Percentiles rank a stretch among this genome's conserved stretches.
Conservation (phyloP, 805 yeast species). For the Wickerhamiella sergipiensis region DNA sequence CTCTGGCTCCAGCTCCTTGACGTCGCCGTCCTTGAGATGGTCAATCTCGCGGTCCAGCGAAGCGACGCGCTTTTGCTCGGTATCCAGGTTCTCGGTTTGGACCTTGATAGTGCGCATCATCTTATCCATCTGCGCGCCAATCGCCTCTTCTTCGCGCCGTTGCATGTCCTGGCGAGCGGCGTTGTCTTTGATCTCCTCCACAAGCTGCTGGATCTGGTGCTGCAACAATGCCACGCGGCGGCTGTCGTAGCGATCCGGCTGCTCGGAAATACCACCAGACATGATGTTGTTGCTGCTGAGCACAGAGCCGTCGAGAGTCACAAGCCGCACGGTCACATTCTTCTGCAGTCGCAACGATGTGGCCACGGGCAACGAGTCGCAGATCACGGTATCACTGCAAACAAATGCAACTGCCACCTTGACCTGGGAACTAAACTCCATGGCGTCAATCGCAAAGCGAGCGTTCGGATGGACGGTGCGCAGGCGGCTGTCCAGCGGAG, state of each 20-base stretch:
- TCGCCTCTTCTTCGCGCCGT: slow-evolving; percentile 23
- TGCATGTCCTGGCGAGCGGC: slow-evolving; percentile 24
- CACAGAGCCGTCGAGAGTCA: slow-evolving; percentile 71
- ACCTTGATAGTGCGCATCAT: not conserved
- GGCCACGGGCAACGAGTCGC: slow-evolving; percentile 59
- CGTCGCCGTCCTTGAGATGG: slow-evolving; percentile 1
- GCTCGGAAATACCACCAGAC: slow-evolving; percentile 59
- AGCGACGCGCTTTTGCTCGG: slow-evolving; percentile 5
- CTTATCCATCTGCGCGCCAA: not conserved
- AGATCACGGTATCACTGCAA: slow-evolving; percentile 66
- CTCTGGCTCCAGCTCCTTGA: not conserved
- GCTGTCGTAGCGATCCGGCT: slow-evolving; percentile 8
- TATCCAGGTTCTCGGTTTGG: slow-evolving; percentile 1
- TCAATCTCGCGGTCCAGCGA: slow-evolving; percentile 4
- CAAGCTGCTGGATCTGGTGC: slow-evolving; percentile 7
- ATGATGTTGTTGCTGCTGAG: slow-evolving; percentile 77
- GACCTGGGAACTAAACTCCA: slow-evolving; percentile 50
- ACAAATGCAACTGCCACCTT: slow-evolving; percentile 72
- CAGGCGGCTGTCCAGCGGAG: slow-evolving; percentile 38
- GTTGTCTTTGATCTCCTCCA: slow-evolving; percentile 19
- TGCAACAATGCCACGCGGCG: slow-evolving; percentile 12
- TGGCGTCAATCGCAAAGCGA: slow-evolving; percentile 59
- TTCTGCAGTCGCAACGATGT: slow-evolving; percentile 56
- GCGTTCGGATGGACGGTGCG: slow-evolving; percentile 30
- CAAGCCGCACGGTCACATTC: slow-evolving; percentile 47